A percentile compares a stretch with the other conserved stretches of the same genome.
phyloP scores from a whole-genome alignment of 2,329 filamentous ascomycete species.

The Monosporascus ibericus region DNA sequence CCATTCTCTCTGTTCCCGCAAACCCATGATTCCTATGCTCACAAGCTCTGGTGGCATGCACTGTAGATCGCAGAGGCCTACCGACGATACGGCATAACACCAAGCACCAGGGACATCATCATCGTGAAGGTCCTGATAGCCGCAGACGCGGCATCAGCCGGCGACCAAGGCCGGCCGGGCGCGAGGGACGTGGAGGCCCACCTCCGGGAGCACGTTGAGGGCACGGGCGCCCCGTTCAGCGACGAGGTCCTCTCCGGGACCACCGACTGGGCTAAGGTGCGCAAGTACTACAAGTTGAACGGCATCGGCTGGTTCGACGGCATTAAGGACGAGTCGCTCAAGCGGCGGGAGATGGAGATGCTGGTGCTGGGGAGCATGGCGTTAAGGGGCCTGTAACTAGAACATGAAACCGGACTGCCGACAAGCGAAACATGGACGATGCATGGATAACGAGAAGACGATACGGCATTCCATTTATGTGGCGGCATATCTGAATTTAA shows the following conservation, averaged over 20 bases:
- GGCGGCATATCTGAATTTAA: no score
- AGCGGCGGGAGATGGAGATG: conserved; percentile 55
- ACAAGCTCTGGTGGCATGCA: conserved; percentile 5
- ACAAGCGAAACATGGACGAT: no score
- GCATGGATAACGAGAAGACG: no score
- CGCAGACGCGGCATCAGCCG: conserved; percentile 2
- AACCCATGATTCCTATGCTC: background rate
- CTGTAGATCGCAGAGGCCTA: conserved; percentile 84
- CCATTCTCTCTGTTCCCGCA: background rate
- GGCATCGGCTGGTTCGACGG: conserved; percentile 45
- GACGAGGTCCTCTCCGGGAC: conserved; percentile 55
- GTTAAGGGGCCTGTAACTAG: conserved; percentile 50
- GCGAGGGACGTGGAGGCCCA: conserved; percentile 51
- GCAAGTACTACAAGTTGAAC: conserved; percentile 83
- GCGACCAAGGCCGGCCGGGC: background rate
- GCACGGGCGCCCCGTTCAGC: conserved; percentile 50
- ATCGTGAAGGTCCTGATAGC: conserved; percentile 69
- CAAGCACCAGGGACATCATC: conserved; percentile 65
- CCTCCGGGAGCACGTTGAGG: conserved; percentile 56
- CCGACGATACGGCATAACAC: conserved; percentile 74
- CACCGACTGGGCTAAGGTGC: conserved; percentile 63
- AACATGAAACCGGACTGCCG: no score
- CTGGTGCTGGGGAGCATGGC: conserved; percentile 74
- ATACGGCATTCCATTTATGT: no score
- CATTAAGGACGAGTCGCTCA: conserved; percentile 36